Base-by-base conservation (phyloP, 2,329 filamentous ascomycete species). In the Ascochyta pisi region DNA sequence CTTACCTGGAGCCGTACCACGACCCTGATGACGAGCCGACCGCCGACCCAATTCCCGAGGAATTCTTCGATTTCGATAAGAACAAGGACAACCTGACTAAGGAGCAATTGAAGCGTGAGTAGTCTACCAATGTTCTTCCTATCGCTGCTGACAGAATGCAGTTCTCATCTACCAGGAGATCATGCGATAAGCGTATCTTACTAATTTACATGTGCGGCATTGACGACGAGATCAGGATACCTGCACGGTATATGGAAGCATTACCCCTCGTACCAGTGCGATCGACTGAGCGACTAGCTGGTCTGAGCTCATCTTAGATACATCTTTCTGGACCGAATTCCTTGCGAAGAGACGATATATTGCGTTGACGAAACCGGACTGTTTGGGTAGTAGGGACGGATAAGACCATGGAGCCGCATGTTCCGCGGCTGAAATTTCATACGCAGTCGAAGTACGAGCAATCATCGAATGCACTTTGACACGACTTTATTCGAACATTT, bases 31-130 rank as follows among this genome's bases (percentile, higher is more conserved):
- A 99, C 75, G 95, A 99, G 84, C 95, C 95, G 45, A 97, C 92
- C 12, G 95, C 95, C 16, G 91, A 93, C 39, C 93, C 95, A 22
- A 99, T 99, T 71, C 95, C 95, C 22, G 94, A 98, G 77, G 94
- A 96, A 77, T 99, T 99, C 83, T 99, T 99, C 76, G 95, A 99
- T 79, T 99, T 99, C 78, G 95, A 99, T 80, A 97, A 97, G 85
- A 96, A 98, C 84, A 99, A 99, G 87, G 95, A 99, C 78, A 95
- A 89, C 71, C 81, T 99, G 73, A 97, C 90, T 83, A 99, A 99
- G 82, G 95, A 99, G 81, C 92, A 99, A 80, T 80, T 99, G 77
- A 98, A 98, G 84, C 85, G 95, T 88, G 75, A 73, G 81, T 75
- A 19, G 3, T 31, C 24, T 6, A n/a, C 9, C 26, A 8, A 12